These are phyloP conservation scores for Iberis pinnata DNA, from an alignment of 345 rosid species.

Conservation along the genomic window DNA sequence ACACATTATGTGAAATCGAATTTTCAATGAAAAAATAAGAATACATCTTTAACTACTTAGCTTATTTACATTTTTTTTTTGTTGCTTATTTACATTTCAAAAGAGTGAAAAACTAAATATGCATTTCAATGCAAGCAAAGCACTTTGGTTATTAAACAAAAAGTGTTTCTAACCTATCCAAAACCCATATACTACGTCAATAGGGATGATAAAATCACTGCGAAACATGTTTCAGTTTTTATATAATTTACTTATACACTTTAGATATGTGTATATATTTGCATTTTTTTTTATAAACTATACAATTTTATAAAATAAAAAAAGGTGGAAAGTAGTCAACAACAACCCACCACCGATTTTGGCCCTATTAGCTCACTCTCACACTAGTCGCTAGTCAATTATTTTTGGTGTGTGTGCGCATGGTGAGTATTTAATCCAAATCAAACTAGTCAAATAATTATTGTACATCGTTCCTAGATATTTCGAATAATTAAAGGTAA, in stretches of 20 bases:
- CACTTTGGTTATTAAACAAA: neutral
- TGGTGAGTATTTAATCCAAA: too few species aligned
- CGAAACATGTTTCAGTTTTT: neutral
- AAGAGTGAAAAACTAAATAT: too few species aligned
- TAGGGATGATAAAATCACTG: neutral
- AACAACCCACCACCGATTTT: conserved; percentile 27
- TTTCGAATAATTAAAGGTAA: too few species aligned
- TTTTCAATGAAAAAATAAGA: too few species aligned
- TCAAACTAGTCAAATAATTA: too few species aligned
- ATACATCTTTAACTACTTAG: too few species aligned
- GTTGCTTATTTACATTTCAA: neutral
- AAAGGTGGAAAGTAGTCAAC: conserved; percentile 20
- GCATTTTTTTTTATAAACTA: neutral
- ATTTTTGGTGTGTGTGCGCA: too few species aligned
- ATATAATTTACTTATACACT: too few species aligned
- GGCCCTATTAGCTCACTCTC: conserved; percentile 24
- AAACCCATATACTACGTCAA: neutral
- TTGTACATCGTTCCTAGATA: too few species aligned
- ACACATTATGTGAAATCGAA: too few species aligned
- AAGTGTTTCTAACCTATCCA: neutral
- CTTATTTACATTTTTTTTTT: too few species aligned
- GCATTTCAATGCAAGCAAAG: conserved; percentile 2
- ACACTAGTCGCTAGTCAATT: too few species aligned
- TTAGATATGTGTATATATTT: neutral
- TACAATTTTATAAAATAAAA: neutral